A percentile compares a stretch with the other conserved stretches of the same genome.
Evolutionary conservation across 2,329 filamentous ascomycete genomes (phyloP).

Genomic region (Neonectria ditissima): DNA sequence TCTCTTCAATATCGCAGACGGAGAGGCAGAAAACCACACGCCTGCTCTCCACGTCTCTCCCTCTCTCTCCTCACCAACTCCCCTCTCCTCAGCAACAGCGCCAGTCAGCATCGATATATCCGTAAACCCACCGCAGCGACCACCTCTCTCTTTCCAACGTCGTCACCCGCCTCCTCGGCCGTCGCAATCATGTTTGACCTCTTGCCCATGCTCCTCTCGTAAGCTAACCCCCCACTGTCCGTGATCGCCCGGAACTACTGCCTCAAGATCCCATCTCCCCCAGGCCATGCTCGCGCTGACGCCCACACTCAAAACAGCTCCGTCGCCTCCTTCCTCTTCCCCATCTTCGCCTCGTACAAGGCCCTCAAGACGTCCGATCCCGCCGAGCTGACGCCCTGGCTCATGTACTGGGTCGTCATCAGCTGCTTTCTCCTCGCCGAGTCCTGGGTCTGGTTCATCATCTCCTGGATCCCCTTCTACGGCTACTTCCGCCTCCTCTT

Average conservation of each 20-base stretch:
- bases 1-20: background rate
- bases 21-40: background rate
- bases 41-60: background rate
- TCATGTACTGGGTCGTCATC: conserved; percentile 99
- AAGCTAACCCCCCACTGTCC: conserved; percentile 52
- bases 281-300: conserved; percentile 25
- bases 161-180: conserved; percentile 10
- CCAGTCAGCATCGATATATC: conserved; percentile 6
- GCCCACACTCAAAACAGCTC: conserved; percentile 66
- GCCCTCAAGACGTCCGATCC: conserved; percentile 93
- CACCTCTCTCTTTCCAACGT: conserved; percentile 21
- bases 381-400: conserved; percentile 91
- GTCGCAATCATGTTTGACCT: conserved; percentile 76
- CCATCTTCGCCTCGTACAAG: conserved; percentile 97
- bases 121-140: conserved; percentile 1
- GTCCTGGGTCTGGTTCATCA: conserved; percentile 87
- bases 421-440: conserved; percentile 85
- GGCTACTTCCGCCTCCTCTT: conserved; percentile 88
- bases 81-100: background rate
- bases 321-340: conserved; percentile 89
- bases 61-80: background rate
- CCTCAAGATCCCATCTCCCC: background rate
- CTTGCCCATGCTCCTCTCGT: conserved; percentile 83
- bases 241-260: background rate
- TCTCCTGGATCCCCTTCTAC: conserved; percentile 94